Percentiles rank a stretch among this genome's conserved stretches.
phyloP scores from a whole-genome alignment of 495 filamentous ascomycete genomes.

The Penicillium desertorum region DNA sequence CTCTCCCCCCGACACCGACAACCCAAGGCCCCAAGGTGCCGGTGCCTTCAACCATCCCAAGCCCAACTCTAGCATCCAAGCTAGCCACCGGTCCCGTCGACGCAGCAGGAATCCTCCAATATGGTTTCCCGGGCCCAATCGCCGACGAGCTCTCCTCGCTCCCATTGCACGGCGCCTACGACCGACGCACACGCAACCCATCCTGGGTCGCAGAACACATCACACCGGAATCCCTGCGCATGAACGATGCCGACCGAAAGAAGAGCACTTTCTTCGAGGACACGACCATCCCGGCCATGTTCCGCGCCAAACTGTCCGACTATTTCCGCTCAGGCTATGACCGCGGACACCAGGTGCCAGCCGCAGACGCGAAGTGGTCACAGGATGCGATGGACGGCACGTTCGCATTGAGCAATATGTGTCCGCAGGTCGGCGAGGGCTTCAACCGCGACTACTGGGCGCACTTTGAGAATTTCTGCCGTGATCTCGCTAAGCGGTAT shows the following conservation, averaged over 20 bases:
- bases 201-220: conserved; percentile 98
- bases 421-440: conserved; percentile 92
- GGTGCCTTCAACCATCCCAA: conserved; percentile 33
- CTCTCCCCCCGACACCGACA: conserved; percentile 37
- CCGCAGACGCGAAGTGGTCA: conserved; percentile 93
- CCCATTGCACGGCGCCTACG: conserved; percentile 80
- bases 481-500: conserved; percentile 75
- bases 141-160: conserved; percentile 73
- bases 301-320: conserved; percentile 86
- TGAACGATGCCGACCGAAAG: conserved; percentile 76
- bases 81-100: conserved; percentile 60
- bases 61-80: conserved; percentile 43
- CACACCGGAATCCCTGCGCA: conserved; percentile 77
- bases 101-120: conserved; percentile 87
- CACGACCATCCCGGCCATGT: conserved; percentile 70
- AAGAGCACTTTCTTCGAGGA: conserved; percentile 85
- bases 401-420: conserved; percentile 93
- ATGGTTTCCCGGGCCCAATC: conserved; percentile 92
- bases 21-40: conserved; percentile 24
- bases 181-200: conserved; percentile 89
- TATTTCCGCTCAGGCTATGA: conserved; percentile 87
- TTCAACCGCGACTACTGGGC: conserved; percentile 99
- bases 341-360: conserved; percentile 80
- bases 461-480: conserved; percentile 96
- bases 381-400: conserved; percentile 93